Evolutionary conservation across 495 filamentous ascomycete genomes (phyloP).

Genomic region (Parachaetomium inaequale): DNA sequence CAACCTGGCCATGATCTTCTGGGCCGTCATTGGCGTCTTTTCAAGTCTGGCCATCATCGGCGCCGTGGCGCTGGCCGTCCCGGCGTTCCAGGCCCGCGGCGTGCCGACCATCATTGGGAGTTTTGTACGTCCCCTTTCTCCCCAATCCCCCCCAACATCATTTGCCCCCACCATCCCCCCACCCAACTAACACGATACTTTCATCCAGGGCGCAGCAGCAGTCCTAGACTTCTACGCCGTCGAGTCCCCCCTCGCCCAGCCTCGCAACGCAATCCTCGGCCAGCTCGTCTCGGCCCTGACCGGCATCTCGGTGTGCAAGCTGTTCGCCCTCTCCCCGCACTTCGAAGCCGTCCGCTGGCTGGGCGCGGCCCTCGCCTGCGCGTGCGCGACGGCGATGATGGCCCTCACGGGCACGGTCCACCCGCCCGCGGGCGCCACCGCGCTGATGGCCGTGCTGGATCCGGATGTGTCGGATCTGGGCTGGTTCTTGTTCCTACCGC

Average conservation of each 20-base stretch:
- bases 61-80: constrained; percentile 37
- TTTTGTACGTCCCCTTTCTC: constrained; percentile 41
- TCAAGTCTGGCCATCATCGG: constrained; percentile 47
- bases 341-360: constrained; percentile 61
- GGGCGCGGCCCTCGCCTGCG: constrained; percentile 66
- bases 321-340: constrained; percentile 58
- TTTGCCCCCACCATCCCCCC: no score
- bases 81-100: constrained; percentile 33
- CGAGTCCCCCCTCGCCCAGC: constrained; percentile 80
- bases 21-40: constrained; percentile 55
- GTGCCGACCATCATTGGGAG: constrained; percentile 51
- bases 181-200: neutral
- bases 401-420: constrained; percentile 73
- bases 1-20: constrained; percentile 49
- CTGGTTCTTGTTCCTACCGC: constrained; percentile 68
- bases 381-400: constrained; percentile 67
- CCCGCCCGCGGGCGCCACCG: constrained; percentile 85
- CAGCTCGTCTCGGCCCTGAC: constrained; percentile 65
- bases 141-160: neutral
- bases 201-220: constrained; percentile 65
- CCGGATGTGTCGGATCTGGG: constrained; percentile 55
- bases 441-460: constrained; percentile 69
- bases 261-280: constrained; percentile 70
- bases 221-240: constrained; percentile 70
- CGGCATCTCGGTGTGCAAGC: constrained; percentile 62